Evolutionary conservation across 257 asterid species (phyloP).

Genomic region (Jacaranda copaia): DNA sequence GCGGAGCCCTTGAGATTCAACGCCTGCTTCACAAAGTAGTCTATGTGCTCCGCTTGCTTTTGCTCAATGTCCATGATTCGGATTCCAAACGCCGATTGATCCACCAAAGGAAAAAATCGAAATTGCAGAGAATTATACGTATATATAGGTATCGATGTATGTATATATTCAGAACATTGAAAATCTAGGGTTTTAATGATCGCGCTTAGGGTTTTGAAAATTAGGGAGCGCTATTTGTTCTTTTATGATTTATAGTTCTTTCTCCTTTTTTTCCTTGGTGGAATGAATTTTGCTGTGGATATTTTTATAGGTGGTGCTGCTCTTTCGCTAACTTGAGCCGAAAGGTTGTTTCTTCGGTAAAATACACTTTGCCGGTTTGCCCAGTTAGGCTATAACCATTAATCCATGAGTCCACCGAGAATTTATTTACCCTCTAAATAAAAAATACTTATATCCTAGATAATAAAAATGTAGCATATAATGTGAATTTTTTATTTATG

Average conservation of each 20-base stretch:
- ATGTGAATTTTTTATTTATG: too few species aligned
- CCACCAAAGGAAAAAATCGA: conserved; percentile 12
- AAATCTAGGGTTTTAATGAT: conserved; percentile 37
- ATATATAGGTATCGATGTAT: not conserved
- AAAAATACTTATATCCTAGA: too few species aligned
- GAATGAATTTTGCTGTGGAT: not conserved
- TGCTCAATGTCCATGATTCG: conserved; percentile 80
- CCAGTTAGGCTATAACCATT: too few species aligned
- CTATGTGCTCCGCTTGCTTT: conserved; percentile 88
- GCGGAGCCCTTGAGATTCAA: conserved; percentile 58
- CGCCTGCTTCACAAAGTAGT: conserved; percentile 77
- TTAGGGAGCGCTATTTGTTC: not conserved
- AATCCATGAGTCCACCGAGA: too few species aligned
- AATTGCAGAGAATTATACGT: conserved; percentile 10
- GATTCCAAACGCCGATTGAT: conserved; percentile 33
- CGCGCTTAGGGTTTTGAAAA: conserved; percentile 38
- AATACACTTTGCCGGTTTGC: too few species aligned
- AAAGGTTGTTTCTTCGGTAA: not conserved
- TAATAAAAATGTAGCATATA: too few species aligned
- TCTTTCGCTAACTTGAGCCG: conserved; percentile 5
- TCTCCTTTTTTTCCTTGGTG: not conserved
- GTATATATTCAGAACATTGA: conserved; percentile 10
- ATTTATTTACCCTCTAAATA: too few species aligned
- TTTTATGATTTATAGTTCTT: not conserved
- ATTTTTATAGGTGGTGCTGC: not conserved